phyloP scores from a whole-genome alignment of 345 rosid species.

The Lepidium sativum region DNA sequence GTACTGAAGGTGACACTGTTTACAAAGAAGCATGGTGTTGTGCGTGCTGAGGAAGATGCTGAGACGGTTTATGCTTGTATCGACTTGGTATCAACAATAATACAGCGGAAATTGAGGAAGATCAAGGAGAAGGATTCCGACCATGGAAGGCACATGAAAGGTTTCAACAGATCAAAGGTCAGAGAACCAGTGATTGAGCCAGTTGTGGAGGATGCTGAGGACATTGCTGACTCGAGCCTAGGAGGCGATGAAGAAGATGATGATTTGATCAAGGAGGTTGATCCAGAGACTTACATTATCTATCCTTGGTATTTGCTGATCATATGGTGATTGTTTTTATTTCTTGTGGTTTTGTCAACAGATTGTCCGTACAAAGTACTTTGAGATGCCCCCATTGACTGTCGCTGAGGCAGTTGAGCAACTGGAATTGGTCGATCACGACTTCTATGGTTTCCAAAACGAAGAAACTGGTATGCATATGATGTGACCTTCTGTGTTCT shows the following conservation, averaged over 20 bases:
- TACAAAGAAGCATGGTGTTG: constrained; percentile 87
- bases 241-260: constrained; percentile 39
- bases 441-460: constrained; percentile 79
- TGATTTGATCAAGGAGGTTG: constrained; percentile 54
- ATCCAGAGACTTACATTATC: background rate
- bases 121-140: constrained; percentile 95
- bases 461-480: constrained; percentile 75
- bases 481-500: background rate
- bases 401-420: constrained; percentile 80
- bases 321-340: background rate
- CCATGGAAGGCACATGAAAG: constrained; percentile 90
- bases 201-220: constrained; percentile 30
- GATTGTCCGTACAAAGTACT: constrained; percentile 83
- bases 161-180: constrained; percentile 51
- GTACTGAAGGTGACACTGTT: constrained; percentile 63
- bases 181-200: constrained; percentile 44
- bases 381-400: constrained; percentile 89
- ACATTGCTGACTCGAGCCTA: constrained; percentile 22
- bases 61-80: constrained; percentile 73
- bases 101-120: constrained; percentile 84
- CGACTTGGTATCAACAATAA: constrained; percentile 69
- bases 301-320: background rate
- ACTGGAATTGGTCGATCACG: constrained; percentile 75
- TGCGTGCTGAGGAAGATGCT: constrained; percentile 88
- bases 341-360: constrained; percentile 7